Conservation (phyloP, 768 basidiomycete species). For the Psilocybe subaeruginosa region DNA sequence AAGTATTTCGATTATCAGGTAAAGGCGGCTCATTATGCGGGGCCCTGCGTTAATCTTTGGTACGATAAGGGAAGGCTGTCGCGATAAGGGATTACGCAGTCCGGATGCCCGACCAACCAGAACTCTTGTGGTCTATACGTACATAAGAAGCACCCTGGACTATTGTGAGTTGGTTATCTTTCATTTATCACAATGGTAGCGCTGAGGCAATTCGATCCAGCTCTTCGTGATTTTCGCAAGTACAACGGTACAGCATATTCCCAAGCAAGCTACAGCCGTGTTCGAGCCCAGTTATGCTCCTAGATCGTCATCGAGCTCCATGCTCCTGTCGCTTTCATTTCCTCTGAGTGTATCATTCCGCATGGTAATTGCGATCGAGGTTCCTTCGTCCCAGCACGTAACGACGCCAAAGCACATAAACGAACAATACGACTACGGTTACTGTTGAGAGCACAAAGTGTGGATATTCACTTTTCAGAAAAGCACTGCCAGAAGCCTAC, state of each 20-base stretch:
- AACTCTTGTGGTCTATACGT: background rate
- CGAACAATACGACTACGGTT: no score
- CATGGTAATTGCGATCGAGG: background rate
- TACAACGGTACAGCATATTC: background rate
- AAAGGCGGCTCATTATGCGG: background rate
- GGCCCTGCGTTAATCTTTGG: background rate
- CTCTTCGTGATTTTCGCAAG: background rate
- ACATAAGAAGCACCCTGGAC: background rate
- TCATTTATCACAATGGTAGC: background rate
- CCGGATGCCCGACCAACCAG: background rate
- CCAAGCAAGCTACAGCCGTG: background rate
- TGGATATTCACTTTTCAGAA: constrained; percentile 4
- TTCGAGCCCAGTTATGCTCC: background rate
- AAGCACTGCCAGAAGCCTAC: constrained; percentile 15
- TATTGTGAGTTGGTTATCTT: background rate
- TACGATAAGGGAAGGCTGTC: background rate
- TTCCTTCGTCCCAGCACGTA: background rate
- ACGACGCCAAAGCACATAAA: background rate
- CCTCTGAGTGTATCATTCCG: background rate
- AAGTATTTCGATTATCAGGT: no score
- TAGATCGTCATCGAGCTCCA: background rate
- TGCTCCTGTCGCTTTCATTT: background rate
- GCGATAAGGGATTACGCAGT: background rate
- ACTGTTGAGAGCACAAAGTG: no score
- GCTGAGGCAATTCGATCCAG: background rate